Base-by-base conservation (phyloP, 2,329 filamentous ascomycete species). In the Knufia fluminis region DNA sequence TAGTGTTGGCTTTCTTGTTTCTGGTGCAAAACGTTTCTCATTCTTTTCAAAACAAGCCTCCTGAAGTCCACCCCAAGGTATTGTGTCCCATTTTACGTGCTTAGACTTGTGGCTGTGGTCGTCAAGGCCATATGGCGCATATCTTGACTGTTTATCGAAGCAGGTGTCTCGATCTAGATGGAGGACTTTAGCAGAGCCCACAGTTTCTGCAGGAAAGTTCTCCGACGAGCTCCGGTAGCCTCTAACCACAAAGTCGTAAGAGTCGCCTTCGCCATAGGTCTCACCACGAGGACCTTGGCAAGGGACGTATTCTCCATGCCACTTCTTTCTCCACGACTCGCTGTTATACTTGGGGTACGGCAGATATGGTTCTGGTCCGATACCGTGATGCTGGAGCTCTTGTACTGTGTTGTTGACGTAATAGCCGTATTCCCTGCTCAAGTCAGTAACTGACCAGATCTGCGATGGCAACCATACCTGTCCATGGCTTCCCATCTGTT, bases 11-110 rank as follows among this genome's bases (percentile, higher is more conserved):
- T 35, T 59, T 45, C 10, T 35, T 35, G 12, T 54, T 39, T 31
- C 51, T 28, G 16, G 54, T 52, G 19, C 46, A 40, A 53, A 39
- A 26, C 32, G 78, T 33, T 77, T 75, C 50, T 76, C 71, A 65
- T 94, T 94, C 57, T 71, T 74, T 55, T 76, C 66, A 1, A 82
- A 63, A 60, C 86, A 92, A 23, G 76, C 67, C 46, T 79, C 70
- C 62, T 91, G 85, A n/a, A 91, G 68, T 24, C 75, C 67, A 14
- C 82, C 82, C 86, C 86, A 92, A 53, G 78, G 74, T 24, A 88
- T 75, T 20, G 71, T 69, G 22, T 77, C 71, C 82, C 85, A 90
- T 23, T 62, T 51, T 3, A 43, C 8, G 20, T 6, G 24, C 16
- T 64, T 57, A 1, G 52, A 47, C n/a, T 52, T 12, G 2, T 45